These are phyloP conservation scores for Chrysoporthe austroafricana DNA, from an alignment of 2,329 filamentous ascomycete species.

Conservation along the genomic window DNA sequence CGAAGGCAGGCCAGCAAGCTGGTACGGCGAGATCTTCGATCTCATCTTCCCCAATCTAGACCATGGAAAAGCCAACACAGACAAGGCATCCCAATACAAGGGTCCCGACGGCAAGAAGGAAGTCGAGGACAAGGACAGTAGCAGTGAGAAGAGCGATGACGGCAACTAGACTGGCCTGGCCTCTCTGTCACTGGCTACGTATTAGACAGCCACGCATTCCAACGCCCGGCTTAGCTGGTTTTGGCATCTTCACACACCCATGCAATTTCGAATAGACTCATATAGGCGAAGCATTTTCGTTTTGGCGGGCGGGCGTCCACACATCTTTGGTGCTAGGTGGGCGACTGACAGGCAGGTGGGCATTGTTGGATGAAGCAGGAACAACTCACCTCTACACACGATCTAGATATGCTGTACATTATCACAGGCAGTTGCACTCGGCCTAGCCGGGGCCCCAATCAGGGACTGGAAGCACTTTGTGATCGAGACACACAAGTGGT, in stretches of 20 bases:
- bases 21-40: slow-evolving; percentile 94
- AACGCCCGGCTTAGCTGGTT: not conserved
- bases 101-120: slow-evolving; percentile 50
- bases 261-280: slow-evolving; percentile 1
- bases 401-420: slow-evolving; percentile 5
- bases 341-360: not conserved
- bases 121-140: slow-evolving; percentile 56
- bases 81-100: slow-evolving; percentile 64
- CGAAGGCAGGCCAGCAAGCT: slow-evolving; percentile 85
- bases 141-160: slow-evolving; percentile 50
- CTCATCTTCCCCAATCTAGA: slow-evolving; percentile 86
- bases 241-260: not conserved
- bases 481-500: not conserved
- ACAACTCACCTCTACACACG: slow-evolving; percentile 10
- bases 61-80: slow-evolving; percentile 71
- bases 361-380: slow-evolving; percentile 5
- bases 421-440: not conserved
- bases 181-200: not conserved
- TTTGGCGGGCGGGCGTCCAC: not conserved
- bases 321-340: slow-evolving; percentile 11
- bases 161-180: slow-evolving; percentile 2
- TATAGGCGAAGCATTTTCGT: not conserved
- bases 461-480: not conserved
- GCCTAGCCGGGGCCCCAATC: not conserved
- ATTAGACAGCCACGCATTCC: slow-evolving; percentile 6